A percentile compares a stretch with the other conserved stretches of the same genome.
These are phyloP conservation scores for Wickerhamomyces sp. DNA, from an alignment of 1,139 yeast genomes.

Conservation along the genomic window DNA sequence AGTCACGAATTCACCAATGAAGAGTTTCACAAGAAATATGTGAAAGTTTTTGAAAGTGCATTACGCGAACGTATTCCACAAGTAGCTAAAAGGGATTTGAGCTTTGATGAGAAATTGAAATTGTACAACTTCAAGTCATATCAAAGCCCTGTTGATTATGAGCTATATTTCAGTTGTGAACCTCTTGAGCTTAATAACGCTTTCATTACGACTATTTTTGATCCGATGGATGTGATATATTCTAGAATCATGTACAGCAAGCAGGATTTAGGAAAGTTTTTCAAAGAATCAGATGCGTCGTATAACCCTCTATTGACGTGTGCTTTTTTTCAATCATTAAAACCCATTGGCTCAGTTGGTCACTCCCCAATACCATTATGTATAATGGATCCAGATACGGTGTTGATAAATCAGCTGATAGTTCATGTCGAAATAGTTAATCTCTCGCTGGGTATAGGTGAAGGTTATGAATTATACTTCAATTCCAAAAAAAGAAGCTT, in stretches of 20 bases:
- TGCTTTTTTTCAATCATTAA: constrained; percentile 13
- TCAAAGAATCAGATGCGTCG: constrained; percentile 12
- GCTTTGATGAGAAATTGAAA: constrained; percentile 8
- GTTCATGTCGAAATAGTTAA: constrained; percentile 22
- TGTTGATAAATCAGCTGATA: constrained; percentile 15
- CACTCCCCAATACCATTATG: constrained; percentile 21
- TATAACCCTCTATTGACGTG: constrained; percentile 13
- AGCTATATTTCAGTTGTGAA: constrained; percentile 15
- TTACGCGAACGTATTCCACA: too few species aligned
- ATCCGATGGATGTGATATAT: constrained; percentile 12
- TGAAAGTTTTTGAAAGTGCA: constrained; percentile 7
- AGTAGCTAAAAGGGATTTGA: too few species aligned
- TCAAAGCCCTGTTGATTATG: constrained; percentile 18
- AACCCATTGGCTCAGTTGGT: constrained; percentile 22
- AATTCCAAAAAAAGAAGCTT: constrained; percentile 15
- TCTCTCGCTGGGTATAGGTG: constrained; percentile 18
- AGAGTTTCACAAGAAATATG: constrained; percentile 8
- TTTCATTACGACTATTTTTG: constrained; percentile 12
- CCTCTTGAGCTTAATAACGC: constrained; percentile 15
- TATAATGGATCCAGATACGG: constrained; percentile 15
- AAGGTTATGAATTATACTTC: constrained; percentile 24
- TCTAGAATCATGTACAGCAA: constrained; percentile 7
- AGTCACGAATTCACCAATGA: constrained; percentile 16
- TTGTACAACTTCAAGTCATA: too few species aligned
- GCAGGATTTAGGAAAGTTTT: constrained; percentile 8